Base-by-base conservation (phyloP, 2,329 filamentous ascomycete genomes). In the Aspergillus quadrilineatus region DNA sequence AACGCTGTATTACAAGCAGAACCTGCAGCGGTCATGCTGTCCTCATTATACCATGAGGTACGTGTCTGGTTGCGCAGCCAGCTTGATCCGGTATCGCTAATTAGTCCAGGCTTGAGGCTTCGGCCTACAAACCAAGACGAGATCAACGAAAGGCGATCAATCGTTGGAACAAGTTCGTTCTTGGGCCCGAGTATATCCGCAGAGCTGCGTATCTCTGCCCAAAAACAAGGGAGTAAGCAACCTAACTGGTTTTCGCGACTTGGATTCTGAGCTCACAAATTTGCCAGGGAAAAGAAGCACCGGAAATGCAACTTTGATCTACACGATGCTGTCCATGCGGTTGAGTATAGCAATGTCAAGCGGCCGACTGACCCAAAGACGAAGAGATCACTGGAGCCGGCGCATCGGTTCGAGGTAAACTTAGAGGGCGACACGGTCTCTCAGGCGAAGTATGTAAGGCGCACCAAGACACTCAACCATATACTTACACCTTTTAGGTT, bases 21-120 rank as follows among this genome's bases (percentile, higher is more conserved):
- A 80, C 72, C 86, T 90, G 66, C 82, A 82, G 57, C 81, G 86
- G 55, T 89, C 91, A 60, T 99, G 94, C 68, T 99, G 94, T 72
- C 92, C 92, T 44, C 92, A 97, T 69, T 97, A 80, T 62, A 80
- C 78, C 10, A 70, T 80, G 60, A 75, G 78, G 75, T 77, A 14
- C n/a, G 57, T 28, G 61, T 55, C n/a, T 34, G 37, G 34, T 43
- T 45, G 15, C 17, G 15, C 15, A 17, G 43, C 4, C 44, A 39
- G 29, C 41, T 48, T 37, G 32, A 37, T 46, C 41, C 36, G 26
- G 55, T 53, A 59, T 22, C 63, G 37, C 48, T 57, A 30, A 59
- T 37, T 41, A 43, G 22, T 29, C 8, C 43, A 78, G 76, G 48
- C 68, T 80, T 44, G 73, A 78, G 62, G 76, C 73, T 1, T 65